A percentile compares a stretch with the other conserved stretches of the same genome.
Conservation (phyloP, 768 basidiomycete genomes). For the Boletus bicolor region DNA sequence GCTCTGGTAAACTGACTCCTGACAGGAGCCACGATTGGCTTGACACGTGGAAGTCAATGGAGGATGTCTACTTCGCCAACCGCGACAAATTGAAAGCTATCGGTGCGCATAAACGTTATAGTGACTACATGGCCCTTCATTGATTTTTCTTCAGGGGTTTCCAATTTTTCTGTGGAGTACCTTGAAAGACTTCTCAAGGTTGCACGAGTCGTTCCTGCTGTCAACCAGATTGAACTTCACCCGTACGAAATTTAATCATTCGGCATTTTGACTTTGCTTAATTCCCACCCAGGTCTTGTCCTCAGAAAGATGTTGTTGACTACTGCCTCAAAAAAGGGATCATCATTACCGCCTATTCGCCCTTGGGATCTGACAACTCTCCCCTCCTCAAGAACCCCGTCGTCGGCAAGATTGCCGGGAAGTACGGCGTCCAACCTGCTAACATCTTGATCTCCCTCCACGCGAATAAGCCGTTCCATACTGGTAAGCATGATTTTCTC, state of each 20-base stretch:
- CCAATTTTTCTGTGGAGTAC: slow-evolving; percentile 64
- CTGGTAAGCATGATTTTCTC: slow-evolving; percentile 31
- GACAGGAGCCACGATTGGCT: slow-evolving; percentile 59
- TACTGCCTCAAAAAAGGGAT: slow-evolving; percentile 62
- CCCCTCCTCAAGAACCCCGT: slow-evolving; percentile 58
- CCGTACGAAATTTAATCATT: slow-evolving; percentile 39
- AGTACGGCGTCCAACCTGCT: slow-evolving; percentile 53
- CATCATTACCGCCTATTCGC: slow-evolving; percentile 69
- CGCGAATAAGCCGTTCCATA: slow-evolving; percentile 58
- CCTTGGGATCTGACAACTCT: slow-evolving; percentile 65
- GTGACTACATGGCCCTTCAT: background rate
- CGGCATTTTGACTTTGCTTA: background rate
- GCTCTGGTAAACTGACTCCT: slow-evolving; percentile 30
- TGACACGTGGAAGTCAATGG: slow-evolving; percentile 78
- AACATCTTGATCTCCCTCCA: slow-evolving; percentile 68
- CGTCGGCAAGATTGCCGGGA: slow-evolving; percentile 57
- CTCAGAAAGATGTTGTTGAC: slow-evolving; percentile 60
- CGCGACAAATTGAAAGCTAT: slow-evolving; percentile 74
- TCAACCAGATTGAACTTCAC: slow-evolving; percentile 76
- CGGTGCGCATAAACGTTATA: slow-evolving; percentile 33
- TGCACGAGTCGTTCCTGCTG: slow-evolving; percentile 58
- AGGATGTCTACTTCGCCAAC: slow-evolving; percentile 55
- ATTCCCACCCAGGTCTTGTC: slow-evolving; percentile 46
- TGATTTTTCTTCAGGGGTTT: slow-evolving; percentile 40
- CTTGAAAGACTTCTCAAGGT: slow-evolving; percentile 57